Conservation (phyloP, 2,329 filamentous ascomycete genomes). For the Biscogniauxia mediterranea region DNA sequence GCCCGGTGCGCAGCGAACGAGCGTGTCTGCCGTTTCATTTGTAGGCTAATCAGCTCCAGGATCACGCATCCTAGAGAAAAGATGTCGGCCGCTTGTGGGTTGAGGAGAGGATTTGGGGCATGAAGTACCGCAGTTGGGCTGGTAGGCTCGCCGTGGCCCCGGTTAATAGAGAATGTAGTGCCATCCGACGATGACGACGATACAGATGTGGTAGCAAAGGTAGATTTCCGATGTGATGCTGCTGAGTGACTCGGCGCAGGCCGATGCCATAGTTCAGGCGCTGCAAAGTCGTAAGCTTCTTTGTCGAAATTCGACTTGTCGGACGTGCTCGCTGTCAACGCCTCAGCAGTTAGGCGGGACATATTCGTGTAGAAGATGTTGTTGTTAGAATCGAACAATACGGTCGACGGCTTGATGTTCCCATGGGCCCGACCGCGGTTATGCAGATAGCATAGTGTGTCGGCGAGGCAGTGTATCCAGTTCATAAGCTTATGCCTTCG, state of each 20-base stretch:
- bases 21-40: slow-evolving; percentile 64
- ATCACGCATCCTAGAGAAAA: slow-evolving; percentile 74
- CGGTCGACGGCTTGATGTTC: slow-evolving; percentile 68
- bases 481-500: slow-evolving; percentile 62
- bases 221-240: slow-evolving; percentile 29
- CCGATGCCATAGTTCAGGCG: slow-evolving; percentile 63
- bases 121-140: slow-evolving; percentile 36
- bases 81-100: slow-evolving; percentile 63
- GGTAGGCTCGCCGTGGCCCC: slow-evolving; percentile 29
- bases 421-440: slow-evolving; percentile 62
- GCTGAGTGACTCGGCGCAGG: slow-evolving; percentile 36
- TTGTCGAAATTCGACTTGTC: slow-evolving; percentile 56
- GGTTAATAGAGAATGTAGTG: slow-evolving; percentile 38
- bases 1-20: slow-evolving; percentile 67
- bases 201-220: slow-evolving; percentile 26
- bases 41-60: slow-evolving; percentile 67
- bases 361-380: slow-evolving; percentile 67
- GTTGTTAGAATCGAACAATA: slow-evolving; percentile 65
- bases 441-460: slow-evolving; percentile 68
- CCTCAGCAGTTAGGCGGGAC: slow-evolving; percentile 45
- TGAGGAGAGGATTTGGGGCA: slow-evolving; percentile 43
- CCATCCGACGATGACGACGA: slow-evolving; percentile 36
- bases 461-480: slow-evolving; percentile 72
- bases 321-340: slow-evolving; percentile 37
- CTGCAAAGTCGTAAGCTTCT: slow-evolving; percentile 70